phyloP scores from a whole-genome alignment of 169 alveolate genomes.

The Plasmodium berghei region DNA sequence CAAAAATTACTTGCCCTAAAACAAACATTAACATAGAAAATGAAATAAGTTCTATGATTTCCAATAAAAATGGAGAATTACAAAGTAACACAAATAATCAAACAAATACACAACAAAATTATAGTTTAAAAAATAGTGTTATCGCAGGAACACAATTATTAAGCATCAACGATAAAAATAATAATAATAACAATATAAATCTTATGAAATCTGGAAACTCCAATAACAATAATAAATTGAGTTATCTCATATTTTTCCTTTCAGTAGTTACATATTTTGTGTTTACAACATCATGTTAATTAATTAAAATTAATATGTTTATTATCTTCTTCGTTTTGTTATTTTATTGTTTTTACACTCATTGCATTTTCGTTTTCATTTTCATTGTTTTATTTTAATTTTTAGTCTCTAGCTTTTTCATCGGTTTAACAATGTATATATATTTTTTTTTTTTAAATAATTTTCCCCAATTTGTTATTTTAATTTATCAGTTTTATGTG shows the following conservation, averaged over 20 bases:
- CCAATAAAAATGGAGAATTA: neutral
- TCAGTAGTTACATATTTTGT: conserved; percentile 12
- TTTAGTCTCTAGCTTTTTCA: neutral
- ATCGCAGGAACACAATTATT: too few relatives aligned
- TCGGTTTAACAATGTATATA: too few relatives aligned
- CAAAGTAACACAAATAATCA: neutral
- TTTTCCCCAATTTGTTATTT: too few relatives aligned
- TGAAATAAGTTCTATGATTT: conserved; percentile 19
- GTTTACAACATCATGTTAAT: conserved; percentile 6
- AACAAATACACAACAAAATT: neutral
- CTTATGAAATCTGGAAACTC: too few relatives aligned
- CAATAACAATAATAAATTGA: neutral
- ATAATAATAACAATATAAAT: too few relatives aligned
- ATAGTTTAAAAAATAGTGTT: neutral
- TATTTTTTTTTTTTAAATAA: too few relatives aligned
- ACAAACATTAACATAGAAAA: conserved; percentile 44
- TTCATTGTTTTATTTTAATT: neutral
- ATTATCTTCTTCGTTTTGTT: neutral
- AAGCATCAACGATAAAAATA: too few relatives aligned
- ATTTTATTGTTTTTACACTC: neutral
- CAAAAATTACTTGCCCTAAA: conserved; percentile 57
- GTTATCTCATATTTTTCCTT: conserved; percentile 10
- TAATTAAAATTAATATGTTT: neutral
- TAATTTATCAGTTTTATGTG: too few relatives aligned
- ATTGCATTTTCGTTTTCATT: neutral